A percentile compares a stretch with the other conserved stretches of the same genome.
phyloP scores from a whole-genome alignment of 208 protist genomes.

The Blechomonas ayalai region DNA sequence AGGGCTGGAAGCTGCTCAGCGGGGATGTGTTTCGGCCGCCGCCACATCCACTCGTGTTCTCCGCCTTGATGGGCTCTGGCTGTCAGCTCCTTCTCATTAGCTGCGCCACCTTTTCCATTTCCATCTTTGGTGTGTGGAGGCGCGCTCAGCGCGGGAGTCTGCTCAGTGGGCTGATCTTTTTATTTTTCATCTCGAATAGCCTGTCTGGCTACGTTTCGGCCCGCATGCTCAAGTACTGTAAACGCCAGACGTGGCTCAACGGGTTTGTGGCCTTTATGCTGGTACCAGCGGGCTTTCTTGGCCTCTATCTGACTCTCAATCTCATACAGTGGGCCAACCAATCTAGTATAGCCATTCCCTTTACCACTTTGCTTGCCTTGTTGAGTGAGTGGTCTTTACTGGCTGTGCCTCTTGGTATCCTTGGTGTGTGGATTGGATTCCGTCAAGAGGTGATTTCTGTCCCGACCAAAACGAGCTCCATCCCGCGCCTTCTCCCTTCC shows the following conservation, averaged over 20 bases:
- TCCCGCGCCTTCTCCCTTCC: constrained; percentile 92
- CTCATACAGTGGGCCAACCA: constrained; percentile 53
- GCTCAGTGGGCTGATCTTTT: constrained; percentile 58
- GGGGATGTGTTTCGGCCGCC: constrained; percentile 96
- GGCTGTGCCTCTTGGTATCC: constrained; percentile 90
- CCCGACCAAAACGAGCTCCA: constrained; percentile 87
- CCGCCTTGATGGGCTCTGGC: constrained; percentile 85
- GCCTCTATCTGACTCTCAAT: constrained; percentile 53
- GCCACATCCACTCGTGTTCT: constrained; percentile 50
- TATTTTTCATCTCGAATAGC: constrained; percentile 55
- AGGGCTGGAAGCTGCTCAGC: constrained; percentile 94
- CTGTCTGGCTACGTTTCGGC: constrained; percentile 87
- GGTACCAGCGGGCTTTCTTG: constrained; percentile 31
- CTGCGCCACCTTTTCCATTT: constrained; percentile 36
- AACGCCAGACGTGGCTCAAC: constrained; percentile 76
- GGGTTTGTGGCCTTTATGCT: constrained; percentile 47
- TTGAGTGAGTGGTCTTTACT: constrained; percentile 79
- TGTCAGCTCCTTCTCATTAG: constrained; percentile 81
- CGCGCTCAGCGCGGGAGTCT: constrained; percentile 89
- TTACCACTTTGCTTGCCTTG: constrained; percentile 43
- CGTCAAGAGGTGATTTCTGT: constrained; percentile 42
- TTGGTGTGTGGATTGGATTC: constrained; percentile 90
- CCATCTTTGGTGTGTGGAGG: constrained; percentile 74
- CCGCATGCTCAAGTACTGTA: constrained; percentile 81
- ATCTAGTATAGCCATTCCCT: constrained; percentile 53